Conservation (phyloP, 108 stramenopile species). For the Pseudonitzschia multiseries region DNA sequence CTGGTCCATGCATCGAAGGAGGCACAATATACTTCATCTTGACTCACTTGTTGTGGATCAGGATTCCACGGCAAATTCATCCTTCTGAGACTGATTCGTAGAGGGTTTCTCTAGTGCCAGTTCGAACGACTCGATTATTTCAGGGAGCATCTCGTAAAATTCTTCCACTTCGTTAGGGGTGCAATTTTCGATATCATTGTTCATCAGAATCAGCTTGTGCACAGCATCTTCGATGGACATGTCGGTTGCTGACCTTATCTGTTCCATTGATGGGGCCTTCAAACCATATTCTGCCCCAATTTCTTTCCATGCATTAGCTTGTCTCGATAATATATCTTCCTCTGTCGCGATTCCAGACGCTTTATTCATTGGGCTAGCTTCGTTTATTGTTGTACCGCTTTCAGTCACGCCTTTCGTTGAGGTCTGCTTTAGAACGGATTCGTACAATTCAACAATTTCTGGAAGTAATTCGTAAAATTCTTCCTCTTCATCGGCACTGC, state of each 20-base stretch:
- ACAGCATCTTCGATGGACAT: conserved; percentile 22
- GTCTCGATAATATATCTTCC: conserved; percentile 27
- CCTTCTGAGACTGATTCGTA: conserved; percentile 9
- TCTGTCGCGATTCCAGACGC: conserved; percentile 14
- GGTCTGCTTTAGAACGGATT: conserved; percentile 10
- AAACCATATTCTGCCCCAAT: conserved; percentile 24
- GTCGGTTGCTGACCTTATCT: conserved; percentile 30
- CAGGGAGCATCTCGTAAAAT: conserved; percentile 1
- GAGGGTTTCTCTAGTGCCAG: conserved; percentile 23
- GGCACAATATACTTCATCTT: conserved; percentile 33
- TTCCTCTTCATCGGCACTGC: not conserved
- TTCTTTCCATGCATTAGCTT: conserved; percentile 31
- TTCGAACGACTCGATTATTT: conserved; percentile 26
- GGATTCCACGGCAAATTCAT: not conserved
- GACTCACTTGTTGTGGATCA: not conserved
- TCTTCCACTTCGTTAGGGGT: not conserved
- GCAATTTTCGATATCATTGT: conserved; percentile 22
- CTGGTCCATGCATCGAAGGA: conserved; percentile 41
- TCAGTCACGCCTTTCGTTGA: no score
- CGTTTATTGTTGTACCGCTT: not conserved
- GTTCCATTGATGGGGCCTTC: conserved; percentile 25
- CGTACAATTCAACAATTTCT: conserved; percentile 26
- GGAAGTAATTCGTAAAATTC: conserved; percentile 1
- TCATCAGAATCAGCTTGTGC: conserved; percentile 21
- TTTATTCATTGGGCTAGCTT: not conserved